These are phyloP conservation scores for Clarireedia homoeocarpa DNA, from an alignment of 2,329 filamentous ascomycete species.

Conservation along the genomic window DNA sequence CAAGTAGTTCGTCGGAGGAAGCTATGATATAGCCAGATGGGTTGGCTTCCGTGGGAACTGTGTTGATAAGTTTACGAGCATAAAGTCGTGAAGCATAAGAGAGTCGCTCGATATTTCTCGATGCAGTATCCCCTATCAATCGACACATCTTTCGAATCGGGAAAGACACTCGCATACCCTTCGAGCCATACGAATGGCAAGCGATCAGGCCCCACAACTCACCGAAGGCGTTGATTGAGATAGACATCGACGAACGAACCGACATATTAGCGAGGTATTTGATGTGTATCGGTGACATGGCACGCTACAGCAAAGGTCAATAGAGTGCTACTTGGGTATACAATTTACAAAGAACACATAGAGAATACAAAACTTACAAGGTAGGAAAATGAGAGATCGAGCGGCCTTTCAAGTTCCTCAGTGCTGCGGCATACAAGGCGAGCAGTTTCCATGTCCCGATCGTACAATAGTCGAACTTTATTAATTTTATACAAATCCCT, in stretches of 20 bases:
- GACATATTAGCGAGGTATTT: conserved; percentile 87
- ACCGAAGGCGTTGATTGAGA: conserved; percentile 79
- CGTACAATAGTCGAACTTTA: conserved; percentile 80
- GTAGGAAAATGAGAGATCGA: conserved; percentile 67
- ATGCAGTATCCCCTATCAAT: conserved; percentile 76
- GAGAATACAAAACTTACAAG: conserved; percentile 33
- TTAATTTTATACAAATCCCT: conserved; percentile 87
- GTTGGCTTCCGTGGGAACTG: conserved; percentile 70
- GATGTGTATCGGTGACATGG: conserved; percentile 84
- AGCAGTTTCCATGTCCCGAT: conserved; percentile 71
- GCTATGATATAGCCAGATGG: conserved; percentile 87
- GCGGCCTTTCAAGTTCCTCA: conserved; percentile 63
- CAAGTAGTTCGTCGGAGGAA: conserved; percentile 77
- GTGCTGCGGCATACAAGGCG: conserved; percentile 71
- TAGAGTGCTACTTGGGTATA: background rate
- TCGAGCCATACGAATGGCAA: conserved; percentile 70
- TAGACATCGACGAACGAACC: conserved; percentile 89
- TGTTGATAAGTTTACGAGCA: conserved; percentile 82
- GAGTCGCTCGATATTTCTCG: conserved; percentile 77
- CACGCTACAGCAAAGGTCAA: conserved; percentile 38
- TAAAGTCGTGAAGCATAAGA: conserved; percentile 81
- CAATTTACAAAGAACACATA: background rate
- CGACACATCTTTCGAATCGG: conserved; percentile 90
- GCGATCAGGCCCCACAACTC: conserved; percentile 85
- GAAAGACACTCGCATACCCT: conserved; percentile 85